Evolutionary conservation across 441 rosid species (phyloP).

Genomic region (Populus hybrid): DNA sequence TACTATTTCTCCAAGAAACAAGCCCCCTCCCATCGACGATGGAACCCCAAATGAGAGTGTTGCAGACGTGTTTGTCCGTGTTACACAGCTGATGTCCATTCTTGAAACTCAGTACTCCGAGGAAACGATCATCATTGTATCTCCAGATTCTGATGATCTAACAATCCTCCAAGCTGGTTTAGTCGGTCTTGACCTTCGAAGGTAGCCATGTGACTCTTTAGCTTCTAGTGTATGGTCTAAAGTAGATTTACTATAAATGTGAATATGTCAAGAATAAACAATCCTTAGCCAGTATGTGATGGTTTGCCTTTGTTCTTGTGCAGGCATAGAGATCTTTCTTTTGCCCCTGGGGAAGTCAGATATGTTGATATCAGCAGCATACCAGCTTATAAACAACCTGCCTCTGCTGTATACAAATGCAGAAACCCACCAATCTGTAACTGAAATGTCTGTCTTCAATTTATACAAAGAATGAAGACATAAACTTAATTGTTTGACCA

Average conservation of each 20-base stretch:
- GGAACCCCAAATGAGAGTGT: slow-evolving; percentile 94
- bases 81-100: slow-evolving; percentile 93
- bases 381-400: slow-evolving; percentile 78
- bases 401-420: slow-evolving; percentile 82
- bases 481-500: background rate
- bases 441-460: slow-evolving; percentile 19
- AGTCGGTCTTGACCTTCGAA: slow-evolving; percentile 75
- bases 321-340: slow-evolving; percentile 76
- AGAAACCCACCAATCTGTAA: slow-evolving; percentile 71
- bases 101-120: slow-evolving; percentile 89
- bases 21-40: slow-evolving; percentile 84
- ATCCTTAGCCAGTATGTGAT: background rate
- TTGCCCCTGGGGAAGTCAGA: slow-evolving; percentile 79
- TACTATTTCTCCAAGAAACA: slow-evolving; percentile 64
- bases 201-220: slow-evolving; percentile 30
- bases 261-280: background rate
- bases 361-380: slow-evolving; percentile 62
- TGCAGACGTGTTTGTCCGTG: slow-evolving; percentile 80
- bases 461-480: background rate
- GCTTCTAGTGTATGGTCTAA: background rate
- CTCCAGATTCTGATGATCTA: slow-evolving; percentile 94
- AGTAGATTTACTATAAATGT: background rate
- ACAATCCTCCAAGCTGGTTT: slow-evolving; percentile 82
- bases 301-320: slow-evolving; percentile 4
- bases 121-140: slow-evolving; percentile 65